Evolutionary conservation across 495 filamentous ascomycete genomes (phyloP).

Genomic region (Hyaloscypha bicolor): DNA sequence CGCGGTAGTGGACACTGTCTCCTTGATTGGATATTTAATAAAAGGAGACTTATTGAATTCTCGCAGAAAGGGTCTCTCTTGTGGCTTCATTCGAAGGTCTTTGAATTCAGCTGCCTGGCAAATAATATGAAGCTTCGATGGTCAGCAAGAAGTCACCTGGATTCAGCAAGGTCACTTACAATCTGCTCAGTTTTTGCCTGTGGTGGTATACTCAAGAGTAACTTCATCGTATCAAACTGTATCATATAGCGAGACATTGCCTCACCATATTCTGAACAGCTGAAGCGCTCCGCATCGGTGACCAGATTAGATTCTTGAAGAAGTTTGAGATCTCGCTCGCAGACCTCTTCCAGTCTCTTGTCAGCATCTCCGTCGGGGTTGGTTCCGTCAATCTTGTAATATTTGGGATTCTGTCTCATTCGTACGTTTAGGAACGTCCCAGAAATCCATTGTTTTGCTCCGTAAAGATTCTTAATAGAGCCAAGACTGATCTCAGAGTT

Average conservation of each 20-base stretch:
- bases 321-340: slow-evolving; percentile 73
- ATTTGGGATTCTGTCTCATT: slow-evolving; percentile 72
- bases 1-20: slow-evolving; percentile 65
- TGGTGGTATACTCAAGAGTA: slow-evolving; percentile 62
- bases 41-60: slow-evolving; percentile 75
- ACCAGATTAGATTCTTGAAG: slow-evolving; percentile 67
- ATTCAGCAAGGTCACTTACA: slow-evolving; percentile 51
- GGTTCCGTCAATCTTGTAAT: slow-evolving; percentile 73
- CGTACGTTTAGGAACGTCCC: slow-evolving; percentile 89
- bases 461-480: slow-evolving; percentile 68
- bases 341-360: slow-evolving; percentile 75
- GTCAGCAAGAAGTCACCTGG: slow-evolving; percentile 37
- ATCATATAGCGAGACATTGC: slow-evolving; percentile 95
- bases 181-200: slow-evolving; percentile 68
- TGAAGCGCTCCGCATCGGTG: slow-evolving; percentile 49
- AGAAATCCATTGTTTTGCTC: slow-evolving; percentile 80
- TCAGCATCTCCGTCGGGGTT: slow-evolving; percentile 50
- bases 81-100: slow-evolving; percentile 72
- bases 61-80: slow-evolving; percentile 77
- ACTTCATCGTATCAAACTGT: slow-evolving; percentile 87
- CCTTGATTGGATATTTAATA: slow-evolving; percentile 79
- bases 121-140: slow-evolving; percentile 59
- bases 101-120: slow-evolving; percentile 78
- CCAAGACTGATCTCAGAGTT: slow-evolving; percentile 92
- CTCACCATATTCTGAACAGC: slow-evolving; percentile 76